Percentiles rank a stretch among this genome's conserved stretches.
Evolutionary conservation across 2,329 filamentous ascomycete species (phyloP).

Genomic region (Aspergillus arachidicola): DNA sequence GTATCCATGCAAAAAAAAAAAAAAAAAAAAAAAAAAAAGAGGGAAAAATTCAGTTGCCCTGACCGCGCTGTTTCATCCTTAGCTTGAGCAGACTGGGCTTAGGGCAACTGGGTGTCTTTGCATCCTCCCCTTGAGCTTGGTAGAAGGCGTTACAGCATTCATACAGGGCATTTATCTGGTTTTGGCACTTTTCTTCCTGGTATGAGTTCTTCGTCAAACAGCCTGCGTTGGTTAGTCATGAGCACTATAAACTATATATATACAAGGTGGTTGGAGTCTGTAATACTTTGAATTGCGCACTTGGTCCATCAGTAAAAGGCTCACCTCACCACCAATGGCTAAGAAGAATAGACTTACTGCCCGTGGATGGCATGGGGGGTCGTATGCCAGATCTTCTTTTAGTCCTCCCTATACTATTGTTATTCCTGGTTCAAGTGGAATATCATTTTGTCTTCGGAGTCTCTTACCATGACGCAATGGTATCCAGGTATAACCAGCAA

Average conservation of each 20-base stretch:
- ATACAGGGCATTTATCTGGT: slow-evolving; percentile 81
- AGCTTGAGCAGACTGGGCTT: slow-evolving; percentile 76
- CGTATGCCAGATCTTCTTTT: slow-evolving; percentile 70
- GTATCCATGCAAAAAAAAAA: too few species aligned
- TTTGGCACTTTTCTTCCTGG: slow-evolving; percentile 80
- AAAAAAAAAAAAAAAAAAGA: background rate
- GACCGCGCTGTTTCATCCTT: slow-evolving; percentile 77
- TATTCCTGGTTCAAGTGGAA: slow-evolving; percentile 8
- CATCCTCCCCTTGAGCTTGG: slow-evolving; percentile 72
- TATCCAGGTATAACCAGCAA: background rate
- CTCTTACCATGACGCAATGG: slow-evolving; percentile 34
- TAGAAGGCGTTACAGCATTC: slow-evolving; percentile 94
- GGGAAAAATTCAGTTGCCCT: slow-evolving; percentile 31
- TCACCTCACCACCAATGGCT: background rate
- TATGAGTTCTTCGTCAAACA: slow-evolving; percentile 84
- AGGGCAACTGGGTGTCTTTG: slow-evolving; percentile 80
- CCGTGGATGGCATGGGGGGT: slow-evolving; percentile 82
- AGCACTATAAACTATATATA: background rate
- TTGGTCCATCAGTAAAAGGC: slow-evolving; percentile 38
- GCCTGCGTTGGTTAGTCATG: slow-evolving; percentile 52
- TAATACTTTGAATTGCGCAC: slow-evolving; percentile 87
- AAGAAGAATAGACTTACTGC: slow-evolving; percentile 61
- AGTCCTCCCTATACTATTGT: slow-evolving; percentile 41
- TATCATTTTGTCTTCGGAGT: background rate
- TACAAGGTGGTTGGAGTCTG: background rate